phyloP scores from a whole-genome alignment of 805 yeast species.

The Schwanniomyces occidentalis region DNA sequence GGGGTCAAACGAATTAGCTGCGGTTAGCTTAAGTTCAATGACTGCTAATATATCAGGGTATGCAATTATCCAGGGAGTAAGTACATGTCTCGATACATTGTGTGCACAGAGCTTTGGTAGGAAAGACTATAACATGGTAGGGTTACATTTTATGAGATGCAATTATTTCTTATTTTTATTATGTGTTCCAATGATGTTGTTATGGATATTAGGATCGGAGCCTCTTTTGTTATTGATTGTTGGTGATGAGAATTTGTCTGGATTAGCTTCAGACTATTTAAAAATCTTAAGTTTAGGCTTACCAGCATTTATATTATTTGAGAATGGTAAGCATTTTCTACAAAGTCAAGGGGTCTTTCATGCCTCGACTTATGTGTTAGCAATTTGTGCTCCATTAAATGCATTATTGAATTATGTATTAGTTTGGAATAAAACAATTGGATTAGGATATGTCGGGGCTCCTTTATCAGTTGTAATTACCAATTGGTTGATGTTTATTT shows the following conservation, averaged over 20 bases:
- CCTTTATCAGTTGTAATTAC: conserved; percentile 73
- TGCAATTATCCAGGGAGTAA: conserved; percentile 72
- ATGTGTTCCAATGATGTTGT: conserved; percentile 52
- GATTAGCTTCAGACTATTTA: conserved; percentile 59
- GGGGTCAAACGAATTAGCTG: conserved; percentile 72
- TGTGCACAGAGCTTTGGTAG: conserved; percentile 81
- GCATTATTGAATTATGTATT: conserved; percentile 63
- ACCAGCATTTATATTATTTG: conserved; percentile 73
- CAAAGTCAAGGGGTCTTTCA: conserved; percentile 80
- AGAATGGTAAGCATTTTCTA: conserved; percentile 69
- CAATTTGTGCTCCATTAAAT: conserved; percentile 74
- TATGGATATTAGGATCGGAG: conserved; percentile 64
- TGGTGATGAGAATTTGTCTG: conserved; percentile 27
- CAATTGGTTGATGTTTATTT: conserved; percentile 67
- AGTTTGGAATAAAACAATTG: conserved; percentile 62
- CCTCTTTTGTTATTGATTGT: conserved; percentile 39
- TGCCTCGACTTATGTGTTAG: conserved; percentile 72
- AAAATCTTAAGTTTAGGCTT: conserved; percentile 59
- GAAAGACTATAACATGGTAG: conserved; percentile 62
- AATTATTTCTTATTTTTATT: conserved; percentile 52
- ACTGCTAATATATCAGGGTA: conserved; percentile 76
- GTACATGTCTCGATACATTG: conserved; percentile 77
- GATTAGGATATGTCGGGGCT: conserved; percentile 73
- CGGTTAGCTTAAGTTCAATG: conserved; percentile 74
- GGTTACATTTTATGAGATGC: conserved; percentile 68